Evolutionary conservation across 169 alveolate genomes (phyloP), one percentile per base, ranked within the genome.

Genomic region (Plasmodium cynomolgi): DNA sequence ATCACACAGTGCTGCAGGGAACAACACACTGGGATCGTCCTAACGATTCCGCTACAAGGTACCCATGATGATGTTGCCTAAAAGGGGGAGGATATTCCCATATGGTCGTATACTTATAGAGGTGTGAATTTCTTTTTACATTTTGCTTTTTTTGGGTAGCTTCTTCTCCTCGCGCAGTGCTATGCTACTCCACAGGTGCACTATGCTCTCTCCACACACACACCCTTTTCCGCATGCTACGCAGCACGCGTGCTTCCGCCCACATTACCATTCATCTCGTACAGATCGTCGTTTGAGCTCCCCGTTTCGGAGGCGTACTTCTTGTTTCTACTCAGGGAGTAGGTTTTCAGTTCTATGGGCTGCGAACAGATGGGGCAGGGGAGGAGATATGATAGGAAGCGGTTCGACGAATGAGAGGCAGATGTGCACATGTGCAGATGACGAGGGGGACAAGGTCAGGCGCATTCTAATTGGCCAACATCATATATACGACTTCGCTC

Each of bases 61-160:
- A 0, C 93, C 93, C 33, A 85, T 50, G 56, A 85, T 85, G 17
- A 85, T 85, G 33, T 39, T 75, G n/a, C 93, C 93, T 85, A 44
- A n/a, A 84, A 33, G 15, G 54, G 50, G 39, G n/a, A 3, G 11
- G 37, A 68, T 26, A 44, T 23, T 1, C 62, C 47, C 23, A 62
- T 20, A n/a, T 83, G 34, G 23, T 13, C 1, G 79, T 83, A 58
- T 26, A 68, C 37, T 23, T 11, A 1, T 68, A n/a, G 2, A 83
- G 39, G 72, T 58, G 72, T 83, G 17, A 58, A 83, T 84, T 29
- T 26, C 68, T 47, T 50, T 50, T 20, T 29, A 20, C 15, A 58
- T 84, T 23, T 39, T 29, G 2, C 31, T 20, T 1, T 13, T 13
- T 47, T 13, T 47, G 20, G 58, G 6, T 13, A 2, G 4, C 58